phyloP scores from a whole-genome alignment of 805 yeast species.

The Yarrowia sp. region DNA sequence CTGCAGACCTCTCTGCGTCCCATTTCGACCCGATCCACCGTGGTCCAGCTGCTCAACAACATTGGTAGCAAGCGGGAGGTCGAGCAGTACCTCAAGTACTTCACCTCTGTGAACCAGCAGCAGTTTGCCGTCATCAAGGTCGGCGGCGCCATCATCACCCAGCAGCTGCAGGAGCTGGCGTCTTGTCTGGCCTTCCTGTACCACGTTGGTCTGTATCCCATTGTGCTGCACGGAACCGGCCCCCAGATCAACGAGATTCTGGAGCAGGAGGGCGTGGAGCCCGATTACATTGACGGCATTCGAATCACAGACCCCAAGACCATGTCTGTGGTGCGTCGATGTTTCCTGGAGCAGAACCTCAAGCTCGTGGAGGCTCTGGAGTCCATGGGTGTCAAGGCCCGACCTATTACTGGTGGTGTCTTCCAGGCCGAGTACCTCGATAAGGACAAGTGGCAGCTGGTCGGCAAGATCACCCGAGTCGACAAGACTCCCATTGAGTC shows the following conservation, averaged over 20 bases:
- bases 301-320: constrained; percentile 94
- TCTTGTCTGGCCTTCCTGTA: constrained; percentile 94
- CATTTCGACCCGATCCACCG: constrained; percentile 82
- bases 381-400: constrained; percentile 94
- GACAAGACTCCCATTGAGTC: constrained; percentile 92
- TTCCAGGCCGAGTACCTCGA: constrained; percentile 92
- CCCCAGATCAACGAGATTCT: constrained; percentile 96
- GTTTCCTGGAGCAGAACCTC: constrained; percentile 94
- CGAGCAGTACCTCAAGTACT: constrained; percentile 94
- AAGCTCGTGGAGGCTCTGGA: constrained; percentile 95
- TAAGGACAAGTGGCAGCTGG: constrained; percentile 87
- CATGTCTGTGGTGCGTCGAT: constrained; percentile 93
- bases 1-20: constrained; percentile 17
- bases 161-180: constrained; percentile 90
- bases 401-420: constrained; percentile 98
- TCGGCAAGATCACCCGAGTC: constrained; percentile 86
- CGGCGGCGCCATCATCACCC: constrained; percentile 98
- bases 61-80: constrained; percentile 98
- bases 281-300: constrained; percentile 94
- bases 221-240: constrained; percentile 97
- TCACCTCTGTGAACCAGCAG: constrained; percentile 84
- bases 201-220: constrained; percentile 97
- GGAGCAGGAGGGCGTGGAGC: constrained; percentile 93
- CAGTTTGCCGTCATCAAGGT: constrained; percentile 98
- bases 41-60: constrained; percentile 90